Evolutionary conservation across 345 rosid genomes (phyloP).

Genomic region (Rhodamnia argentea): DNA sequence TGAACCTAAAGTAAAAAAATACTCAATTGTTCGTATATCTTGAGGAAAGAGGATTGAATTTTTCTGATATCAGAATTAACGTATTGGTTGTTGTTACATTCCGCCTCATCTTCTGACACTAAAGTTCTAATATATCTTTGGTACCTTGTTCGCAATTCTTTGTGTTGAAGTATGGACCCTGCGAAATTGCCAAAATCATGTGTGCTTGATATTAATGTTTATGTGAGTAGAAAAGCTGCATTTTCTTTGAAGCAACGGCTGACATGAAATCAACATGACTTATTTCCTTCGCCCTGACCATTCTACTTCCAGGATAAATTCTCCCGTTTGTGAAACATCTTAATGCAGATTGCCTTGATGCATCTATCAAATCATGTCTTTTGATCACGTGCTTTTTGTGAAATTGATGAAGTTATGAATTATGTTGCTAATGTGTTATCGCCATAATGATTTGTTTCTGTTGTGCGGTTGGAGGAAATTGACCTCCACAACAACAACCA

Average conservation of each 20-base stretch:
- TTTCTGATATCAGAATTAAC: background rate
- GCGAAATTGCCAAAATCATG: background rate
- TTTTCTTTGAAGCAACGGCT: background rate
- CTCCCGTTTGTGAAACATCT: background rate
- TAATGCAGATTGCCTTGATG: background rate
- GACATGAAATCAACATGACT: background rate
- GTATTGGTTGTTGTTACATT: background rate
- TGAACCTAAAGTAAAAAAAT: background rate
- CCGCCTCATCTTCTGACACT: background rate
- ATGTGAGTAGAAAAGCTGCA: background rate
- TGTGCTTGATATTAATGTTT: background rate
- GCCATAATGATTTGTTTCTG: background rate
- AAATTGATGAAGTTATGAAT: background rate
- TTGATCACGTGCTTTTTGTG: background rate
- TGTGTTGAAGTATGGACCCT: background rate
- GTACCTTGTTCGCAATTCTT: background rate
- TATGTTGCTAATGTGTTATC: background rate
- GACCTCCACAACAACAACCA: conserved; percentile 95
- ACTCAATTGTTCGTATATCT: background rate
- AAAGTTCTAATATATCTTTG: background rate
- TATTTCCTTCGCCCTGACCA: background rate
- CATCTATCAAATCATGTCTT: background rate
- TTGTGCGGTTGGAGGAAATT: conserved; percentile 43
- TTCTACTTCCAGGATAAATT: background rate
- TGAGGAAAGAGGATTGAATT: background rate